These are phyloP conservation scores for Smallanthus sonchifolius DNA, from an alignment of 129 eudicot species.

Conservation along the genomic window DNA sequence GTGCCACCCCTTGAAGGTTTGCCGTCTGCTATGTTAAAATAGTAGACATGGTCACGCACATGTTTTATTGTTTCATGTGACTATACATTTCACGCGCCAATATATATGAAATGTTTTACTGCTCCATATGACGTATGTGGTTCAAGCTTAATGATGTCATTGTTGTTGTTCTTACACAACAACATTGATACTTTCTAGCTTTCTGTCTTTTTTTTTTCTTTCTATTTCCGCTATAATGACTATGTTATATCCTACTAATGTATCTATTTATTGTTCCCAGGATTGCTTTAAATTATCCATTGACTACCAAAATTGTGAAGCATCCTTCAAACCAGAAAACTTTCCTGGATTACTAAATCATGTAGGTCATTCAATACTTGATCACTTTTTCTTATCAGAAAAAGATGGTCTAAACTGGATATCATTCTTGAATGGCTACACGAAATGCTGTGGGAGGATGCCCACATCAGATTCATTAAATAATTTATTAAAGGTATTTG, in stretches of 20 bases:
- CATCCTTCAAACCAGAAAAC: conserved; percentile 28
- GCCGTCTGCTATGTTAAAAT: too few species aligned
- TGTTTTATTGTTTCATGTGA: background rate
- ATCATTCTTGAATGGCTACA: conserved; percentile 66
- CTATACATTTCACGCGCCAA: background rate
- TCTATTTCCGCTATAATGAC: background rate
- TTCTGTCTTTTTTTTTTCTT: background rate
- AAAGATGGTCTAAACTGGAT: conserved; percentile 68
- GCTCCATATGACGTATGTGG: background rate
- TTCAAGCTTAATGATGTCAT: background rate
- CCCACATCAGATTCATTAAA: conserved; percentile 49
- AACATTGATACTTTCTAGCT: background rate
- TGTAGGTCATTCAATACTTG: conserved; percentile 51
- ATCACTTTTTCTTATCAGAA: conserved; percentile 52
- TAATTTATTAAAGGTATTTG: conserved; percentile 48
- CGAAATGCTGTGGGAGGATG: conserved; percentile 63
- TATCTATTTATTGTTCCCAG: conserved; percentile 34
- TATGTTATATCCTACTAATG: background rate
- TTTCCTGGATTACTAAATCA: conserved; percentile 42
- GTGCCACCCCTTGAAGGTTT: too few species aligned
- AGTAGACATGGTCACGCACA: background rate
- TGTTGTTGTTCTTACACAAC: background rate
- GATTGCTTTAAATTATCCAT: conserved; percentile 52
- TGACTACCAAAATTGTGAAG: conserved; percentile 41
- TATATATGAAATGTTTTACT: background rate